Conservation (phyloP, 2,329 filamentous ascomycete genomes). For the Neofusicoccum laricinum region DNA sequence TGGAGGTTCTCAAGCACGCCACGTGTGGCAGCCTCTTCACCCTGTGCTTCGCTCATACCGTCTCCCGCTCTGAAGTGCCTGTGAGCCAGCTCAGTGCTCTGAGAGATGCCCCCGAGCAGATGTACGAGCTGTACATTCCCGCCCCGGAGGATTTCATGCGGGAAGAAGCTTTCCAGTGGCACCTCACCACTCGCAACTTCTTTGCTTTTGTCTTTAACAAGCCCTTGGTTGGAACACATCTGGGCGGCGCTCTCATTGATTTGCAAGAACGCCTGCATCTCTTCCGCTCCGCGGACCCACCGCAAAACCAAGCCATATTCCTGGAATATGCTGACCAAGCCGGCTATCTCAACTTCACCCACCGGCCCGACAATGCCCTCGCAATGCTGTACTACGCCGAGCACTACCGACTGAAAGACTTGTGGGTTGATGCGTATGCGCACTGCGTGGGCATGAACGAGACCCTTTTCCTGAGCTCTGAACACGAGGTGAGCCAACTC, state of each 20-base stretch:
- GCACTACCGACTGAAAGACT: slow-evolving; percentile 57
- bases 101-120: slow-evolving; percentile 17
- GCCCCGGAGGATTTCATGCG: slow-evolving; percentile 55
- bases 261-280: slow-evolving; percentile 65
- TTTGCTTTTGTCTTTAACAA: slow-evolving; percentile 67
- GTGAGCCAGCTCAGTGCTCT: not conserved
- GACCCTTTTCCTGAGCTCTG: slow-evolving; percentile 53
- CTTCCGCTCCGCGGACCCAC: slow-evolving; percentile 51
- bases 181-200: slow-evolving; percentile 70
- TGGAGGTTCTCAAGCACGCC: slow-evolving; percentile 55
- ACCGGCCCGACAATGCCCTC: slow-evolving; percentile 65
- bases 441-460: slow-evolving; percentile 79
- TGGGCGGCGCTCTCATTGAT: slow-evolving; percentile 62
- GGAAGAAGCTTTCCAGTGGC: slow-evolving; percentile 58
- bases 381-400: slow-evolving; percentile 68
- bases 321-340: slow-evolving; percentile 65
- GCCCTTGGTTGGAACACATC: slow-evolving; percentile 64
- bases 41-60: slow-evolving; percentile 35
- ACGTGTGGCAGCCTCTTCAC: slow-evolving; percentile 62
- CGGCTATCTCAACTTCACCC: slow-evolving; percentile 66
- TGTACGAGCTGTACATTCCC: slow-evolving; percentile 66
- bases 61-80: slow-evolving; percentile 18
- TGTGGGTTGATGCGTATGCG: slow-evolving; percentile 71
- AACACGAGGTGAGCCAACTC: slow-evolving; percentile 56
- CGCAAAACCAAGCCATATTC: slow-evolving; percentile 61